These are phyloP conservation scores for Tylopilus sp. DNA, from an alignment of 768 basidiomycete genomes.

Conservation along the genomic window DNA sequence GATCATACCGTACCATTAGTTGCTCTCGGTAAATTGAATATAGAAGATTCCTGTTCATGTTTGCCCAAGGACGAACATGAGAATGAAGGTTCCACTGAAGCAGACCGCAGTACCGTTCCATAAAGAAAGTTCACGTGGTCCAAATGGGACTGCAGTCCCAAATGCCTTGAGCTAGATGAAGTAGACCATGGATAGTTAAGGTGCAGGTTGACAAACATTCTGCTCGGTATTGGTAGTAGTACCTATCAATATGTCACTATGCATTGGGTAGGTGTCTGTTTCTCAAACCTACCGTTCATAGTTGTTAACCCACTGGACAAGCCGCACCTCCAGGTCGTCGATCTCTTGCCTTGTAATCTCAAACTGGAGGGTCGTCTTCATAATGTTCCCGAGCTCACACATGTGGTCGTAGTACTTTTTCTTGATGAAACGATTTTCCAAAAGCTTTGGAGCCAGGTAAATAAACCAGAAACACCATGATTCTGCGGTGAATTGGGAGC, in stretches of 20 bases:
- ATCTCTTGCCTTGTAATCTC: background rate
- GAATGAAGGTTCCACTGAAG: background rate
- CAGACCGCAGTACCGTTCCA: background rate
- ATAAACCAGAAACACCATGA: slow-evolving; percentile 22
- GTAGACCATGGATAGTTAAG: background rate
- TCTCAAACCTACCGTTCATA: too few relatives aligned
- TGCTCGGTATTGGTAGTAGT: background rate
- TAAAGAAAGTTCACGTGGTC: background rate
- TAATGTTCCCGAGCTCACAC: background rate
- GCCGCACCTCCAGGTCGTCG: too few relatives aligned
- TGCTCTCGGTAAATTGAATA: background rate
- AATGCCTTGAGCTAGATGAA: background rate
- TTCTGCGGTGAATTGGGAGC: slow-evolving; percentile 12
- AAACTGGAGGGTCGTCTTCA: slow-evolving; percentile 7
- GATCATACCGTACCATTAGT: too few relatives aligned
- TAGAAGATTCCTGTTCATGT: background rate
- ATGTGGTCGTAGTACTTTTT: slow-evolving; percentile 15
- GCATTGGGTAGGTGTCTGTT: too few relatives aligned
- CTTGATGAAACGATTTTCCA: slow-evolving; percentile 4
- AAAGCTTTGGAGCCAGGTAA: slow-evolving; percentile 15
- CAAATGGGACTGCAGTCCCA: background rate
- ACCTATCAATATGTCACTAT: background rate
- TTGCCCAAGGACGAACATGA: background rate
- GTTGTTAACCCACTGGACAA: too few relatives aligned
- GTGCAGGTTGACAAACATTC: background rate